Evolutionary conservation across 441 rosid species (phyloP).

Genomic region (Croton laevigatus): DNA sequence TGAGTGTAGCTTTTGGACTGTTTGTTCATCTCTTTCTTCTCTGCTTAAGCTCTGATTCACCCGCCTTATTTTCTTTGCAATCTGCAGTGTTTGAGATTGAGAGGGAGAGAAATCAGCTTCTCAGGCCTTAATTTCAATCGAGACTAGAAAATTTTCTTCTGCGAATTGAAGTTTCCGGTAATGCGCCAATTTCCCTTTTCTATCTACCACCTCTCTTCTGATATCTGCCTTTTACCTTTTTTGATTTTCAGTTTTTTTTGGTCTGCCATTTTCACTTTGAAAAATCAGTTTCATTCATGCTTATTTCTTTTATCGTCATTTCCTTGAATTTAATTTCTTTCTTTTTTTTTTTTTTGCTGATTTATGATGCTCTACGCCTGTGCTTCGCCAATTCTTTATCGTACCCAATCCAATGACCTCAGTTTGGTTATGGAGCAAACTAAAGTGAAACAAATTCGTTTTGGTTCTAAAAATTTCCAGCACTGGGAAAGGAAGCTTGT

Average conservation of each 20-base stretch:
- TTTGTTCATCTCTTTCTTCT: neutral
- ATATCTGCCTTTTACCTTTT: neutral
- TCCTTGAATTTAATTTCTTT: neutral
- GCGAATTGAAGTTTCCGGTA: slow-evolving; percentile 20
- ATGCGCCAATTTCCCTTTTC: slow-evolving; percentile 10
- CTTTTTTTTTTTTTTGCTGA: neutral
- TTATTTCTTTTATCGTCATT: neutral
- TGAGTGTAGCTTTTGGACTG: slow-evolving; percentile 7
- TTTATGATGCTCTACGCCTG: neutral
- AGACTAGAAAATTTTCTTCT: slow-evolving; percentile 12
- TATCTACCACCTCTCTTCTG: neutral
- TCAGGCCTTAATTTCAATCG: slow-evolving; percentile 9
- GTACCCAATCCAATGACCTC: neutral
- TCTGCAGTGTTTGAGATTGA: slow-evolving; percentile 11
- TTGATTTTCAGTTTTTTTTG: neutral
- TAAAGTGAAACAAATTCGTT: neutral
- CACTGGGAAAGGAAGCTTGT: neutral
- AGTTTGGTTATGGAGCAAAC: neutral
- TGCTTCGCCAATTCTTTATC: neutral
- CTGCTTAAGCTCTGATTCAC: neutral
- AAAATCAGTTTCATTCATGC: neutral
- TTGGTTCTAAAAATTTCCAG: neutral
- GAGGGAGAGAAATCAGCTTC: neutral
- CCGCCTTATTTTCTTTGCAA: neutral
- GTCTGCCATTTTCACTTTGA: neutral